Evolutionary conservation across 2,329 filamentous ascomycete species (phyloP), one percentile per base, ranked within the genome.

Genomic region (Trichoderma harzianum): DNA sequence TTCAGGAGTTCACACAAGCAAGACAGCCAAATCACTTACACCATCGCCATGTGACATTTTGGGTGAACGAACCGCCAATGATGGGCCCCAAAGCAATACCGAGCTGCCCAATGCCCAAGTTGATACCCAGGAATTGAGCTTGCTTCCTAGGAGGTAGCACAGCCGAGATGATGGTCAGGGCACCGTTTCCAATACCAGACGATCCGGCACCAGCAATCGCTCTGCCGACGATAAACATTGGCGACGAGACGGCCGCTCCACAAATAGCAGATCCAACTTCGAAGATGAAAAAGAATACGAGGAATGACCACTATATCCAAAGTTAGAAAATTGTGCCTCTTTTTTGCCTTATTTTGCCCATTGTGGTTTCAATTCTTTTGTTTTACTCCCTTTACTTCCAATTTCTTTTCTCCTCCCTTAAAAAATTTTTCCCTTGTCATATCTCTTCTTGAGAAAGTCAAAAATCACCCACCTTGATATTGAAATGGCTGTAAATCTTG

Each of bases 201-300:
- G 79, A 79, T 1, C 86, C 86, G 3, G 82, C 77, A 0, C 86
- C 86, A 0, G 86, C 83, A 6, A 88, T 76, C 0, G 84, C 85
- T 30, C 86, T 80, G 1, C 86, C 86, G 7, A 86, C 76, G 69
- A 88, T 88, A 58, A 88, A 79, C 79, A 84, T 83, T 1, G 77
- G 77, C 0, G 83, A 84, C n/a, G 79, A 84, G 0, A 76, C 80
- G 0, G 86, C 83, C 76, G 82, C 28, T 75, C 75, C 86, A 70
- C 86, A 88, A 18, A 88, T 79, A 1, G 86, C 75, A 12, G 82
- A 85, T 1, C 86, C 86, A 14, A 79, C 8, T 30, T 81, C 78
- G 39, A 81, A 81, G 0, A 81, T 28, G 53, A 80, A 74, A 12
- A 81, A 75, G 60, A 78, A 78, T 2, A 34, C 30, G 18, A 71